Percentiles rank a stretch among this genome's conserved stretches.
Conservation (phyloP, 805 yeast species). For the Candida rishiriensis region DNA sequence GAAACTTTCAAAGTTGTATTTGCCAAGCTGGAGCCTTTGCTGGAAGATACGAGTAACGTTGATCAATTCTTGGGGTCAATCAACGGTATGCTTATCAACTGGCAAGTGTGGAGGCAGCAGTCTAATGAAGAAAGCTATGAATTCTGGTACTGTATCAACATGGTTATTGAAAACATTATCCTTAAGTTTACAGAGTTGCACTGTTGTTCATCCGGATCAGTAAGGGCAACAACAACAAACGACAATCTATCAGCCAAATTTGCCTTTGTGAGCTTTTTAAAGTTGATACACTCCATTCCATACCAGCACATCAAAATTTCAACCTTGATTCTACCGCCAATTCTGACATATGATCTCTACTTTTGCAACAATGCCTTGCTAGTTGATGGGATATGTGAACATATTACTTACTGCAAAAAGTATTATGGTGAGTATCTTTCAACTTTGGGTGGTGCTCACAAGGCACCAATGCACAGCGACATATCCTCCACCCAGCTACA, state of each 20-base stretch:
- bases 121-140: conserved; percentile 1
- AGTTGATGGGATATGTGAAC: conserved; percentile 43
- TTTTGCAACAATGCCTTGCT: conserved; percentile 41
- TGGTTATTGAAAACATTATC: conserved; percentile 7
- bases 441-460: conserved; percentile 5
- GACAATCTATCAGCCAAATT: conserved; percentile 3
- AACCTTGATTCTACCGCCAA: conserved; percentile 36
- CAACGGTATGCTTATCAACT: conserved; percentile 7
- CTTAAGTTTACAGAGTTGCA: conserved; percentile 3
- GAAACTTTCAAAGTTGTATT: conserved; percentile 8
- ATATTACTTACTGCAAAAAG: conserved; percentile 38
- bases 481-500: conserved; percentile 13
- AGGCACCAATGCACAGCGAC: conserved; percentile 10
- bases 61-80: conserved; percentile 5
- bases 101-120: conserved; percentile 7
- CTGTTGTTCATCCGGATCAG: conserved; percentile 6
- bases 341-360: conserved; percentile 34
- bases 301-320: conserved; percentile 14
- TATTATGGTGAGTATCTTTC: conserved; percentile 27
- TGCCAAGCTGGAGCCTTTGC: conserved; percentile 2
- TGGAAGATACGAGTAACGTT: conserved; percentile 1
- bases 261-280: conserved; percentile 10
- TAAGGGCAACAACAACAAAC: neutral
- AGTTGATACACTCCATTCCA: conserved; percentile 19
- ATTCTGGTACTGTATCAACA: conserved; percentile 16